phyloP scores from a whole-genome alignment of 768 basidiomycete species.

The Rhodotorula graminis region DNA sequence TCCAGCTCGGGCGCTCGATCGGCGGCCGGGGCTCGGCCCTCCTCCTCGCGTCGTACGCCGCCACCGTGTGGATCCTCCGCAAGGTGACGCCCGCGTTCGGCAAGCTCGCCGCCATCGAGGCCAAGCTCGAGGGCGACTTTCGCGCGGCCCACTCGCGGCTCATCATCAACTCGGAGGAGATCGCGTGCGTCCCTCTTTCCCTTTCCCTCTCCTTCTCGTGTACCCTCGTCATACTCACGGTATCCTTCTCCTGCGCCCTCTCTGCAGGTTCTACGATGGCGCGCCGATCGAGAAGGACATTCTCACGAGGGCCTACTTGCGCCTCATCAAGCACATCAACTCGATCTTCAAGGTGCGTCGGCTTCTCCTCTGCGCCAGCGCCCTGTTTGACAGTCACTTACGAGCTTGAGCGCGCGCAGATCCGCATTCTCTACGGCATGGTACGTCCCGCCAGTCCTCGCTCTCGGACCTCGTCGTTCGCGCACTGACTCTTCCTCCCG shows the following conservation, averaged over 20 bases:
- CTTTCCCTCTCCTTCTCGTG: background rate
- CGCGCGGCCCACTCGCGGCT: conserved; percentile 77
- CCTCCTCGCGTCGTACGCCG: conserved; percentile 75
- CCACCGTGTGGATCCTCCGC: conserved; percentile 74
- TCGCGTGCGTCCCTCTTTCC: conserved; percentile 67
- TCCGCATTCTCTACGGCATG: conserved; percentile 84
- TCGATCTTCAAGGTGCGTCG: conserved; percentile 71
- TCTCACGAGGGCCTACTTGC: conserved; percentile 67
- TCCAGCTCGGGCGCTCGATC: conserved; percentile 78
- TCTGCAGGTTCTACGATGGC: conserved; percentile 79
- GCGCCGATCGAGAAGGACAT: conserved; percentile 77
- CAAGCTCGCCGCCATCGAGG: conserved; percentile 77
- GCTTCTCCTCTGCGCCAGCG: background rate
- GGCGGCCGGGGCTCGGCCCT: conserved; percentile 77
- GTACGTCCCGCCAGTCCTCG: background rate
- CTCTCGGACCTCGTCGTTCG: background rate
- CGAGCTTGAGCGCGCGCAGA: conserved; percentile 50
- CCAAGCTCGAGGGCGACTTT: conserved; percentile 85
- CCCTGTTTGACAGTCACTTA: background rate
- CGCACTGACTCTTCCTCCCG: background rate
- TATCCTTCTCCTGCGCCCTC: background rate
- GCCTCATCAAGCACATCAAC: conserved; percentile 81
- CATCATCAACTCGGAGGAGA: conserved; percentile 83
- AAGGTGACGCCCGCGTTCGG: conserved; percentile 84
- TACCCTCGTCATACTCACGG: too few relatives aligned